Base-by-base conservation (phyloP, 2,329 filamentous ascomycete genomes). In the Triangularia setosa region DNA sequence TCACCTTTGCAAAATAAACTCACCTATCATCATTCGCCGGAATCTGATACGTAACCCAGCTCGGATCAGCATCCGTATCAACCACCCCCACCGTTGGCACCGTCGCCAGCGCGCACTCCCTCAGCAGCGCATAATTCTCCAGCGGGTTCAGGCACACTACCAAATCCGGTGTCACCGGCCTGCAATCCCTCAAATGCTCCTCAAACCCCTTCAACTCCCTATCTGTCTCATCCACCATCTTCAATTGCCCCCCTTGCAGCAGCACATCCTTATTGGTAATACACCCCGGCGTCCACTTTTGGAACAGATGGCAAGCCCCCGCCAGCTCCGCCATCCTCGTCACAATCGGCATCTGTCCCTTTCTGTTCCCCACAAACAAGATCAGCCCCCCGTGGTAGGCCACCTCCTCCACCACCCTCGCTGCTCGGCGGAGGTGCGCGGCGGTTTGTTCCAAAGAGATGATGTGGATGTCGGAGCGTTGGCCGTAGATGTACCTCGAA, bases 21-120 rank as follows among this genome's bases (percentile, higher is more conserved):
- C 76, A 92, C 90, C 89, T 93, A 82, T 99, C 95, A 74, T 99
- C 95, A 76, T 99, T 99, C 59, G 92, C 92, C 1, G 95, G 95
- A 70, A 99, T 97, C 14, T 91, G 91, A 75, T 99, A 99, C 3
- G 95, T 98, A 59, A 98, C 93, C 87, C 91, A 94, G 0, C 92
- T 92, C 0, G 95, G 92, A 77, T 98, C 91, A 2, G 88, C 89
- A 76, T 99, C 91, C 0, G 95, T 98, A 77, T 99, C 95, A 70
- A 98, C 90, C 64, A 99, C 84, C 56, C 94, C 95, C 72, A 99
- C 95, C 0, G 95, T 98, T 0, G 95, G 95, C 64, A 99, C 91
- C 73, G 90, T 91, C 75, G 92, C 90, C 64, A 93, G 76, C 0
- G 90, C 91, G 76, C 95, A 98, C 81, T 99, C 95, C 77, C 95